A percentile compares a stretch with the other conserved stretches of the same genome.
Conservation (phyloP, 2,329 filamentous ascomycete species). For the Boeremia exigua region DNA sequence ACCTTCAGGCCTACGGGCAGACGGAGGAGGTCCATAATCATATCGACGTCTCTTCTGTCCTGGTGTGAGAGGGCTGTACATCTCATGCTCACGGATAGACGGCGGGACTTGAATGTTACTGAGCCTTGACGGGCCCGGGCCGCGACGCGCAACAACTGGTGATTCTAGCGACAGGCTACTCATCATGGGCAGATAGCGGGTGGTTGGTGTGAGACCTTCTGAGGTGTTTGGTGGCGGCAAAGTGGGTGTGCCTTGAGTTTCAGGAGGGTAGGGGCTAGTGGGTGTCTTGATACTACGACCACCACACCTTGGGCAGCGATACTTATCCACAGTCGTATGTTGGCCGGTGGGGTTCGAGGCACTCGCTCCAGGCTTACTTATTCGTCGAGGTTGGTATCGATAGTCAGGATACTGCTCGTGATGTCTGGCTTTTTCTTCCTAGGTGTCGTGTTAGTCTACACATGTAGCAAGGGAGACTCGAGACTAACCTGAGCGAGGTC, state of each 20-base stretch:
- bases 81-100: slow-evolving; percentile 25
- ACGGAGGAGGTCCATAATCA: slow-evolving; percentile 48
- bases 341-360: slow-evolving; percentile 39
- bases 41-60: slow-evolving; percentile 45
- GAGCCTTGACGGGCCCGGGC: slow-evolving; percentile 33
- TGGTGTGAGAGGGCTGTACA: slow-evolving; percentile 43
- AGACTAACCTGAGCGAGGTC: slow-evolving; percentile 74
- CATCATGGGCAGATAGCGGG: slow-evolving; percentile 45
- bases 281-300: slow-evolving; percentile 70
- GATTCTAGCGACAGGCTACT: slow-evolving; percentile 51
- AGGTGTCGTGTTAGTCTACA: slow-evolving; percentile 21
- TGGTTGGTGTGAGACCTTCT: slow-evolving; percentile 41
- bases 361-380: slow-evolving; percentile 50
- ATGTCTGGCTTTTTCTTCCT: slow-evolving; percentile 90
- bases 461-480: neutral
- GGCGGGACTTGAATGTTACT: slow-evolving; percentile 38
- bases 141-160: slow-evolving; percentile 31
- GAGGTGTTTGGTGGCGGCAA: slow-evolving; percentile 47
- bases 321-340: slow-evolving; percentile 51
- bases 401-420: slow-evolving; percentile 91
- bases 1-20: slow-evolving; percentile 64
- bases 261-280: slow-evolving; percentile 59
- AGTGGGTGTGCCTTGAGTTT: slow-evolving; percentile 51
- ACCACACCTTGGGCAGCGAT: slow-evolving; percentile 72
- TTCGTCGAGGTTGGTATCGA: slow-evolving; percentile 81